Evolutionary conservation across 371 early-diverging fungal species (phyloP).

Genomic region (Mucor plumbeus): DNA sequence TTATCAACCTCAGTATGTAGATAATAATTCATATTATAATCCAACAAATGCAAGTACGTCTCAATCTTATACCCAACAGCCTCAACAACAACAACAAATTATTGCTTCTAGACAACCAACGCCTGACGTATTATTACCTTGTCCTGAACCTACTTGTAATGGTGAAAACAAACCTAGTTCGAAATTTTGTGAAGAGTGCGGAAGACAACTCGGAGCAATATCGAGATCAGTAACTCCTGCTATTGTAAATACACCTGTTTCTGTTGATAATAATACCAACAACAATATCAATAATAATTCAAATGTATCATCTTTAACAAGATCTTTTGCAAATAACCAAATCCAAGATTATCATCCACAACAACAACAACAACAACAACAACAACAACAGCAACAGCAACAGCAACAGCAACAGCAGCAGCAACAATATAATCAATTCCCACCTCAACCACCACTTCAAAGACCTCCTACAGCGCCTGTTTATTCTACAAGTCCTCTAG

Average conservation of each 20-base stretch:
- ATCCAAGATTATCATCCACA: conserved; percentile 7
- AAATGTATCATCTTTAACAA: conserved; percentile 15
- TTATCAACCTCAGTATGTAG: conserved; percentile 23
- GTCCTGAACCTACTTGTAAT: conserved; percentile 63
- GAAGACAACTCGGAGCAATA: conserved; percentile 54
- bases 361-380: conserved; percentile 5
- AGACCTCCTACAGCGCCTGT: conserved; percentile 32
- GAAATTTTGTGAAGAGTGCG: conserved; percentile 80
- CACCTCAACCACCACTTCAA: conserved; percentile 19
- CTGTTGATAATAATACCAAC: background rate
- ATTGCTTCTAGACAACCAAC: conserved; percentile 30
- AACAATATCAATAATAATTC: background rate
- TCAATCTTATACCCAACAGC: conserved; percentile 6
- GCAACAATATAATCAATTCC: background rate
- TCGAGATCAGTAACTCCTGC: conserved; percentile 56
- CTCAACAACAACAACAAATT: conserved; percentile 29
- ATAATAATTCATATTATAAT: conserved; percentile 26
- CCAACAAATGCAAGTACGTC: conserved; percentile 23
- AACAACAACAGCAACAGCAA: conserved; percentile 1
- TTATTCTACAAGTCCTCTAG: conserved; percentile 19
- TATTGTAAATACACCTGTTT: background rate
- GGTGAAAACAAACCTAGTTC: conserved; percentile 68
- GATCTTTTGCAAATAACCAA: conserved; percentile 20
- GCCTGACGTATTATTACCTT: conserved; percentile 47
- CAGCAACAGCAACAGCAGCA: conserved; percentile 10